phyloP scores from a whole-genome alignment of 257 asterid species.

The Gentiana straminea region DNA sequence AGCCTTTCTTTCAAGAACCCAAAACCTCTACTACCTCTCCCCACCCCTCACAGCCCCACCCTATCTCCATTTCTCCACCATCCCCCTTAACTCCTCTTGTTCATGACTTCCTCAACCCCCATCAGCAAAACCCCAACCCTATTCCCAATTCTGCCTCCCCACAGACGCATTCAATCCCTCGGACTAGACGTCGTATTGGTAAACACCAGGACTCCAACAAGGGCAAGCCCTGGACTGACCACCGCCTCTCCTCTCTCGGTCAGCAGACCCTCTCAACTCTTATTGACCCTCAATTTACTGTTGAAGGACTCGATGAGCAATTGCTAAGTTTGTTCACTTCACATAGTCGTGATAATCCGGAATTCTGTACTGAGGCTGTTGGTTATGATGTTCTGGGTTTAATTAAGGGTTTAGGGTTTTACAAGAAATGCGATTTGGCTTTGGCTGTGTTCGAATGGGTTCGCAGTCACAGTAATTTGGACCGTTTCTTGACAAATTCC shows the following conservation, averaged over 20 bases:
- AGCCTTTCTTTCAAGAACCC: slow-evolving; percentile 46
- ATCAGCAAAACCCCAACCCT: slow-evolving; percentile 19
- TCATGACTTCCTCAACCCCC: slow-evolving; percentile 34
- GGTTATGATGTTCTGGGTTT: slow-evolving; percentile 43
- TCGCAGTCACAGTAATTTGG: slow-evolving; percentile 25
- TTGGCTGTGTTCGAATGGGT: slow-evolving; percentile 59
- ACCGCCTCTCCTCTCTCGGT: slow-evolving; percentile 63
- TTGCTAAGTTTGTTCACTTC: slow-evolving; percentile 30
- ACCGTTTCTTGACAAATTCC: slow-evolving; percentile 41
- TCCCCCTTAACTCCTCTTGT: slow-evolving; percentile 30
- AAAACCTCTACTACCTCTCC: slow-evolving; percentile 12
- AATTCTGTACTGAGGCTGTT: slow-evolving; percentile 21
- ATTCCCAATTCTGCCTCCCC: slow-evolving; percentile 18
- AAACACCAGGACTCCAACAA: slow-evolving; percentile 53
- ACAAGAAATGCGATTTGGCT: slow-evolving; percentile 62
- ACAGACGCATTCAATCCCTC: slow-evolving; percentile 15
- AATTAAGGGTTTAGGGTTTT: slow-evolving; percentile 56
- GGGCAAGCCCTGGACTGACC: slow-evolving; percentile 73
- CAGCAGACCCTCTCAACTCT: slow-evolving; percentile 49
- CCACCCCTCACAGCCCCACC: slow-evolving; percentile 12
- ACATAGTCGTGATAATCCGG: slow-evolving; percentile 7
- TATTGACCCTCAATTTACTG: slow-evolving; percentile 36
- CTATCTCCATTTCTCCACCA: slow-evolving; percentile 15
- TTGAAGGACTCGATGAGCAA: slow-evolving; percentile 21
- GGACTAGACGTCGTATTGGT: slow-evolving; percentile 62